A percentile compares a stretch with the other conserved stretches of the same genome.
Conservation (phyloP, 1,284 basidiomycete genomes). For the Leucoagaricus sp. region DNA sequence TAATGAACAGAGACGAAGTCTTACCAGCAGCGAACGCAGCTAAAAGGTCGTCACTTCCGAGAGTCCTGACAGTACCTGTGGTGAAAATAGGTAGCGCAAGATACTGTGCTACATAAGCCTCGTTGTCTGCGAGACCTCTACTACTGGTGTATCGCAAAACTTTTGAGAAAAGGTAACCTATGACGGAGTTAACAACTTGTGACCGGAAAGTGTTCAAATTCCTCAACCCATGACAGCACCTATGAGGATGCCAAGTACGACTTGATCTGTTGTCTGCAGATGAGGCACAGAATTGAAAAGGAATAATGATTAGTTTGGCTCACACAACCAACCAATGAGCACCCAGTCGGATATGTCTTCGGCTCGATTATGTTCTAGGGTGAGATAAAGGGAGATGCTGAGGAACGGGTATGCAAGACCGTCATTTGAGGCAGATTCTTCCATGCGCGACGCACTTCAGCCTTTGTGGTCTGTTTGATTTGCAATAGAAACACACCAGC, state of each 20-base stretch:
- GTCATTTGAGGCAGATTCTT: slow-evolving; percentile 73
- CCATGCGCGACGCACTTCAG: too few relatives aligned
- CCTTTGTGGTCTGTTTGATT: slow-evolving; percentile 47
- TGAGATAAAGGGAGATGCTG: slow-evolving; percentile 85
- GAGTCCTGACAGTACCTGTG: slow-evolving; percentile 74
- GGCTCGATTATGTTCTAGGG: slow-evolving; percentile 63
- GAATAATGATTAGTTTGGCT: background rate
- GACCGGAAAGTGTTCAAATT: background rate
- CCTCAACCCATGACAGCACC: slow-evolving; percentile 71
- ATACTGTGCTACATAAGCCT: slow-evolving; percentile 92
- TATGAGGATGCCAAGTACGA: slow-evolving; percentile 78
- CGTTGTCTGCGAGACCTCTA: slow-evolving; percentile 82
- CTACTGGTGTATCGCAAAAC: slow-evolving; percentile 83
- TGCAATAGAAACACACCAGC: slow-evolving; percentile 38
- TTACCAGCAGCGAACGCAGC: slow-evolving; percentile 90
- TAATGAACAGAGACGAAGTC: background rate
- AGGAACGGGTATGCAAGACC: slow-evolving; percentile 94
- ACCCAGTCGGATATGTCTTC: slow-evolving; percentile 80
- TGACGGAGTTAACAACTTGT: background rate
- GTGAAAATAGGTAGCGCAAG: slow-evolving; percentile 83
- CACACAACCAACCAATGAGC: slow-evolving; percentile 79
- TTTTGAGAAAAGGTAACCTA: slow-evolving; percentile 73
- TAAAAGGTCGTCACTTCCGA: slow-evolving; percentile 90
- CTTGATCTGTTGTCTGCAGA: slow-evolving; percentile 63
- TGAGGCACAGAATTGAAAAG: background rate